phyloP scores from a whole-genome alignment of 164 flowering plant genomes.

The Warburgia ugandensis region DNA sequence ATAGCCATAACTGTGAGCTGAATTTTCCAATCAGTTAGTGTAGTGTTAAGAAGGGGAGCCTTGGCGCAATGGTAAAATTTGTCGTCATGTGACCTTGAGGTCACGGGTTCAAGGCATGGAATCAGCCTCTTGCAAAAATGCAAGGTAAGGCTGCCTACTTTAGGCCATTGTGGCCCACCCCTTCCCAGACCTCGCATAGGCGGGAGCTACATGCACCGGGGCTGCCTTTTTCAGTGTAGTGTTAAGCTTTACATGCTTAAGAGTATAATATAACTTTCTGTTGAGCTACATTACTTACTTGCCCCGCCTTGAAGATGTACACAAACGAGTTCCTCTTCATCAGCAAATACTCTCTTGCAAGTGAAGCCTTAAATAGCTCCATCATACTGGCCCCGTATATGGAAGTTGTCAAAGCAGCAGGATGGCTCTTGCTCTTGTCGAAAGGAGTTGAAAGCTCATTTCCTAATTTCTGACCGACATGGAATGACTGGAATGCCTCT shows the following conservation, averaged over 20 bases:
- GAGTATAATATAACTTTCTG: neutral
- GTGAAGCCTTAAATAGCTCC: constrained; percentile 49
- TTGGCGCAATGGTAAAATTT: too few species aligned
- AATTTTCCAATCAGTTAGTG: too few species aligned
- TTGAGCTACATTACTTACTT: constrained; percentile 22
- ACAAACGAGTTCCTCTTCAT: constrained; percentile 67
- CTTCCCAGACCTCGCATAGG: too few species aligned
- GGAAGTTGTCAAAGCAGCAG: constrained; percentile 44
- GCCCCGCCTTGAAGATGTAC: constrained; percentile 42
- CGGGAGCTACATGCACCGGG: too few species aligned
- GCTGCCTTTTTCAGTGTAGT: too few species aligned
- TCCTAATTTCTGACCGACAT: constrained; percentile 23
- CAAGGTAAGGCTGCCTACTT: too few species aligned
- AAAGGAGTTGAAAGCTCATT: constrained; percentile 44
- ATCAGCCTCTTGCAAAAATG: too few species aligned
- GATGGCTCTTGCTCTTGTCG: constrained; percentile 53
- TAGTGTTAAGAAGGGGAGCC: too few species aligned
- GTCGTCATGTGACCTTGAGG: too few species aligned
- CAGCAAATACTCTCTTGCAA: constrained; percentile 44
- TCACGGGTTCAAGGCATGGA: too few species aligned
- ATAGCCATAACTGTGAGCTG: too few species aligned
- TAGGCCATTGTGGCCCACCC: too few species aligned
- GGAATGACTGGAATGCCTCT: constrained; percentile 50
- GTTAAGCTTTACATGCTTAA: neutral
- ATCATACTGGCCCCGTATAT: constrained; percentile 45